Base-by-base conservation (phyloP, 495 filamentous ascomycete species). In the Penicillium pulvis region DNA sequence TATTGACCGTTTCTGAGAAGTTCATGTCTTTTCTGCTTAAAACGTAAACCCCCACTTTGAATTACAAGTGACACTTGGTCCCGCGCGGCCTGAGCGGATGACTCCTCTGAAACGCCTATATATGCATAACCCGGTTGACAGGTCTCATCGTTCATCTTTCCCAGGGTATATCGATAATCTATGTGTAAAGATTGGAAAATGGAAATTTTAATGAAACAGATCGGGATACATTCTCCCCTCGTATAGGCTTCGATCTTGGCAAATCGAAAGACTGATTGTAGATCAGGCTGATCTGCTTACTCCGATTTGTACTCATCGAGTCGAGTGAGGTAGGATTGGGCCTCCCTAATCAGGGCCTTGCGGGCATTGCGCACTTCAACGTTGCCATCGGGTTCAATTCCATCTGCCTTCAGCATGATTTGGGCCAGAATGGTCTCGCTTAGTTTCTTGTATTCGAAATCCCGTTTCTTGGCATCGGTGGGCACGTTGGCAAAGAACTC, bases 391-490 rank as follows among this genome's bases (percentile, higher is more conserved):
- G 85, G 87, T 55, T 93, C 90, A 26, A 97, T 87, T 14, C 80
- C 87, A 76, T 97, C 93, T 26, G 93, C 79, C 74, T 95, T 97
- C 63, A 98, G 63, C 56, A 97, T 60, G 7, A 93, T 81, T 68
- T 97, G 90, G 51, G 85, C 81, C 79, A 98, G 75, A 53, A 97
- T 88, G 4, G 85, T 90, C 78, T 97, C 94, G 28, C 83, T 87
- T 35, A 97, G 66, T 69, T 84, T 89, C 71, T 88, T 87, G 59
- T 97, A 87, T 61, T 93, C 89, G 42, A 90, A 88, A 19, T 85
- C 84, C 42, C 85, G 79, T 74, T 87, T 87, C 71, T 89, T 88
- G 19, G 70, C 62, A 24, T 97, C 92, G 4, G 63, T 64, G 0
- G 94, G 94, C 14, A 93, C 87, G 19, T 79, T 64, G 0, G 76